These are phyloP conservation scores for Mycena latifolia DNA, from an alignment of 768 basidiomycete species.

Conservation along the genomic window DNA sequence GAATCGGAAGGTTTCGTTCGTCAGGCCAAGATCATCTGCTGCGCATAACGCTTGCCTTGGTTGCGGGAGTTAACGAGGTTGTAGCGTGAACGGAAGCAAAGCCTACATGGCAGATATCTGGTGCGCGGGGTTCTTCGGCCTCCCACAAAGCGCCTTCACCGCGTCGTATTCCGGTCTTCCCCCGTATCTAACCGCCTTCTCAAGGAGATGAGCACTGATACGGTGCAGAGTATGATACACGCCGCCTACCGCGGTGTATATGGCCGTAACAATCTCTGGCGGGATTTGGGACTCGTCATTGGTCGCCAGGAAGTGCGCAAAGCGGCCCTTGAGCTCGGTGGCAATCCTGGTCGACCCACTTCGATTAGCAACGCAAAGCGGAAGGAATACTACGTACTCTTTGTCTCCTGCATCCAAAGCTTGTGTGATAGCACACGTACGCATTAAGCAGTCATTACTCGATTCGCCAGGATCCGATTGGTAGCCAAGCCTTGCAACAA, in stretches of 20 bases:
- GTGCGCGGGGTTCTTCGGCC: conserved; percentile 26
- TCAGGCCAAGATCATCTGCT: conserved; percentile 55
- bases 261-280: conserved; percentile 15
- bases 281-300: conserved; percentile 2
- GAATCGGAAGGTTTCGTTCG: conserved; percentile 61
- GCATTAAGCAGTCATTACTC: conserved; percentile 59
- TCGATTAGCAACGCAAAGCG: conserved; percentile 3
- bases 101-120: conserved; percentile 33
- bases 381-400: conserved; percentile 39
- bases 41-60: conserved; percentile 62
- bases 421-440: conserved; percentile 66
- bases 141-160: conserved; percentile 16
- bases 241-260: conserved; percentile 26
- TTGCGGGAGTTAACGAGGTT: conserved; percentile 24
- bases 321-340: conserved; percentile 55
- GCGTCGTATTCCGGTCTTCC: conserved; percentile 28
- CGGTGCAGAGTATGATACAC: not conserved
- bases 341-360: conserved; percentile 57
- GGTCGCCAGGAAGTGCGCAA: conserved; percentile 21
- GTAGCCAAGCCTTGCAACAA: conserved; percentile 72
- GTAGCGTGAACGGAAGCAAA: conserved; percentile 21
- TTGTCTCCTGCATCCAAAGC: conserved; percentile 60
- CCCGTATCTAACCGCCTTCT: conserved; percentile 15
- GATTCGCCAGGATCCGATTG: conserved; percentile 65
- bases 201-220: conserved; percentile 8